Conservation (phyloP, 2,329 filamentous ascomycete genomes). For the Fusarium anguioides region DNA sequence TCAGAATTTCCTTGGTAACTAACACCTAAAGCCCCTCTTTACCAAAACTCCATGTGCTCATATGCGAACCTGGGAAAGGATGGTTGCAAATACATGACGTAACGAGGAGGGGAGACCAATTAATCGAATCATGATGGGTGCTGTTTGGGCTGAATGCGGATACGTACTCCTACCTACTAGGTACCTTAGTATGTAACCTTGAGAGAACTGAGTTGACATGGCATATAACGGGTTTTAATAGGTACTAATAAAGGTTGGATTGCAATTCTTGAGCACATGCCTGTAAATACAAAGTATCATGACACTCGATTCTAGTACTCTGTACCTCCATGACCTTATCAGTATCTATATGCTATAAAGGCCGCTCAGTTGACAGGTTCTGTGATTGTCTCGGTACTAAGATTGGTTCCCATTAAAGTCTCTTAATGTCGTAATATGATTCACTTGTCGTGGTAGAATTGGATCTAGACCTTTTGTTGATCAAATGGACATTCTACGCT, state of each 20-base stretch:
- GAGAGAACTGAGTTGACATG: not conserved
- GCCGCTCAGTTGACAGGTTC: no score
- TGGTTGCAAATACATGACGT: constrained; percentile 46
- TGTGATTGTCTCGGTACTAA: not conserved
- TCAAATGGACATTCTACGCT: constrained; percentile 1
- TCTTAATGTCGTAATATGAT: constrained; percentile 19
- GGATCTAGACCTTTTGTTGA: constrained; percentile 15
- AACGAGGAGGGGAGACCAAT: constrained; percentile 35
- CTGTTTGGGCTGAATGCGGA: constrained; percentile 24
- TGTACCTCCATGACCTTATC: no score
- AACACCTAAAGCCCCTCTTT: constrained; percentile 14
- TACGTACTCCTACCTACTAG: no score
- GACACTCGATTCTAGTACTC: not conserved
- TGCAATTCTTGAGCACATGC: no score
- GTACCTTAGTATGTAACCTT: no score
- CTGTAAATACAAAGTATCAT: no score
- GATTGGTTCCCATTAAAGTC: not conserved
- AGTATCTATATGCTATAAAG: no score
- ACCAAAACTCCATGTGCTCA: constrained; percentile 36
- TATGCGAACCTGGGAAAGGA: constrained; percentile 21
- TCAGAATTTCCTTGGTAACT: constrained; percentile 19
- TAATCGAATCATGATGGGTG: constrained; percentile 26
- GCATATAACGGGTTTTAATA: not conserved
- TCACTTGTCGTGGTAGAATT: not conserved
- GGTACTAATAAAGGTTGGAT: no score